A percentile compares a stretch with the other conserved stretches of the same genome.
Evolutionary conservation across 176 grass and related monocot species (phyloP).

Genomic region (Canna indica): DNA sequence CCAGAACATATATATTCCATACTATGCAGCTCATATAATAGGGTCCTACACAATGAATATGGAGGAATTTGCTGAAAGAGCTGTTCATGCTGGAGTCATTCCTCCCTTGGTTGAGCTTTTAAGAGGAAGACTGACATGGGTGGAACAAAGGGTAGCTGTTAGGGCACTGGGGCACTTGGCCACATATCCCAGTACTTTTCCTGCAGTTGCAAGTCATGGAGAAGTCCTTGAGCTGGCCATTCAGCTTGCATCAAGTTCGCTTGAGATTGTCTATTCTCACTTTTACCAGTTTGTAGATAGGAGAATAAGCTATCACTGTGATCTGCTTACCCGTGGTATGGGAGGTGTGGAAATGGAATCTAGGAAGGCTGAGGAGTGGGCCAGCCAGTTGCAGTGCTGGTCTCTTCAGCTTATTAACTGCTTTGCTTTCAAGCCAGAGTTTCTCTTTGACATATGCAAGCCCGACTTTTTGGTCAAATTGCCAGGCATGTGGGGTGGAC

Average conservation of each 20-base stretch:
- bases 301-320: slow-evolving; percentile 84
- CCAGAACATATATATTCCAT: slow-evolving; percentile 97
- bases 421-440: slow-evolving; percentile 96
- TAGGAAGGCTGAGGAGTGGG: slow-evolving; percentile 98
- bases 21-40: slow-evolving; percentile 97
- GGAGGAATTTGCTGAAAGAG: slow-evolving; percentile 88
- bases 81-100: slow-evolving; percentile 83
- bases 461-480: slow-evolving; percentile 73
- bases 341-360: slow-evolving; percentile 97
- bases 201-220: slow-evolving; percentile 74
- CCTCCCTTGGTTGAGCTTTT: slow-evolving; percentile 92
- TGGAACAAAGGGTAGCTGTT: slow-evolving; percentile 95
- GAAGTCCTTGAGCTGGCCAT: slow-evolving; percentile 97
- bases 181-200: slow-evolving; percentile 81
- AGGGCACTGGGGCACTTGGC: slow-evolving; percentile 94
- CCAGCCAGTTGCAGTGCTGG: slow-evolving; percentile 98
- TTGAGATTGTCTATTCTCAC: slow-evolving; percentile 98
- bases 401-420: slow-evolving; percentile 98
- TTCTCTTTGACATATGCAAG: slow-evolving; percentile 90
- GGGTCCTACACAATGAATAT: slow-evolving; percentile 99
- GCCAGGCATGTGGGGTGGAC: slow-evolving; percentile 97
- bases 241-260: slow-evolving; percentile 82
- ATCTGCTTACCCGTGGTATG: slow-evolving; percentile 97
- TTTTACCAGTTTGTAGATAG: slow-evolving; percentile 88
- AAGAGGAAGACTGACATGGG: slow-evolving; percentile 96